Conservation (phyloP, 2,329 filamentous ascomycete genomes). For the Coniochaeta hoffmannii region DNA sequence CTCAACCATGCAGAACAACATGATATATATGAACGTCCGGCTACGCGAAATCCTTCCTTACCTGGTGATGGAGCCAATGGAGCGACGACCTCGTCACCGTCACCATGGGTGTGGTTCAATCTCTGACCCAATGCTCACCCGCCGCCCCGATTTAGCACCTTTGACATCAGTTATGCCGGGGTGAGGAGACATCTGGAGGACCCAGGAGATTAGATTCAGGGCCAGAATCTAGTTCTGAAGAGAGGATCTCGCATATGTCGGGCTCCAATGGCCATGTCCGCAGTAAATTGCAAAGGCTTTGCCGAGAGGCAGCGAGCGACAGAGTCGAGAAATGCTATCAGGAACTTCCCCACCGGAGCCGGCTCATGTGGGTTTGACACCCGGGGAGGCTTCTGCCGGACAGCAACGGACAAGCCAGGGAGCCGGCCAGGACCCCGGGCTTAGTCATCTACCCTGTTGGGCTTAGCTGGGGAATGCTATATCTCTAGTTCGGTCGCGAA, state of each 20-base stretch:
- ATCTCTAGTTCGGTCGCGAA: not conserved
- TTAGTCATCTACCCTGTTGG: not conserved
- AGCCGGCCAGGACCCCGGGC: not conserved
- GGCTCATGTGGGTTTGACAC: not conserved
- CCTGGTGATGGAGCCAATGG: not conserved
- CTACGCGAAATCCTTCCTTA: not conserved
- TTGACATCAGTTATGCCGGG: not conserved
- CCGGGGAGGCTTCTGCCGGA: not conserved
- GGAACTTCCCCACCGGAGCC: conserved; percentile 3
- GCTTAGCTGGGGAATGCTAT: not conserved
- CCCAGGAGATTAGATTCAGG: not conserved
- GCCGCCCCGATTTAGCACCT: not conserved
- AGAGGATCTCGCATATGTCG: not conserved
- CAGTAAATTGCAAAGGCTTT: not conserved
- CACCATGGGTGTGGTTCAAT: not conserved
- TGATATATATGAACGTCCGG: not conserved
- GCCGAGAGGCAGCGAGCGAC: not conserved
- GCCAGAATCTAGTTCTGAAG: not conserved
- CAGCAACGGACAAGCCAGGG: not conserved
- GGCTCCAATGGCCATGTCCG: not conserved
- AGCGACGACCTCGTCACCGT: not conserved
- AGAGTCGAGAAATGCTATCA: not conserved
- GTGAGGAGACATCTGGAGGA: not conserved
- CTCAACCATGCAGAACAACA: not conserved
- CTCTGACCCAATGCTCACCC: not conserved